Evolutionary conservation across 1,284 basidiomycete species (phyloP).

Genomic region (Leccinum subrobustum): DNA sequence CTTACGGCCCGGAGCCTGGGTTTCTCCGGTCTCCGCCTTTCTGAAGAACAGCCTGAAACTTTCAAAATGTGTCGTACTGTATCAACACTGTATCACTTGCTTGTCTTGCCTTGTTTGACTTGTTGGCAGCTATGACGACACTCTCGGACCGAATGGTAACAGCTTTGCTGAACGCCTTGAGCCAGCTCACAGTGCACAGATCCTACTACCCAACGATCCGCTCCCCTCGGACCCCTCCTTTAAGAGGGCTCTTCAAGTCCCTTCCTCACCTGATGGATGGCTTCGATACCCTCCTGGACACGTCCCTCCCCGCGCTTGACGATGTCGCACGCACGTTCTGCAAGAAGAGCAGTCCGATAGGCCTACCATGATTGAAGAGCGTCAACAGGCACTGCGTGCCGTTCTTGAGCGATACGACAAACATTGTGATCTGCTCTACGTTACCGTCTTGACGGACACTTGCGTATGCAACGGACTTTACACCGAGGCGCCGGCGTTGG

Average conservation of each 20-base stretch:
- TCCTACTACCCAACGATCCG: constrained; percentile 71
- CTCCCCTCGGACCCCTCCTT: constrained; percentile 59
- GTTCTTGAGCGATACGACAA: too few relatives aligned
- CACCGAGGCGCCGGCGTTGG: constrained; percentile 75
- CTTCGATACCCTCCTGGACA: constrained; percentile 67
- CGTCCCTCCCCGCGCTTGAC: constrained; percentile 64
- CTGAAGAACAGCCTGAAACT: constrained; percentile 16
- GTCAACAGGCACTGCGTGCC: constrained; percentile 36
- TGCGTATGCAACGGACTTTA: constrained; percentile 45
- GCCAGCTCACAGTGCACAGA: constrained; percentile 47
- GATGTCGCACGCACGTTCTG: constrained; percentile 66
- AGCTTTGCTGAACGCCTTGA: constrained; percentile 78
- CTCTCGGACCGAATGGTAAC: constrained; percentile 80
- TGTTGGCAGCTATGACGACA: constrained; percentile 68
- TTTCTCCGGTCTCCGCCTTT: too few relatives aligned
- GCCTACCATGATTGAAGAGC: constrained; percentile 55
- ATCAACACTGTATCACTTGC: constrained; percentile 42
- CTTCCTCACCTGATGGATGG: constrained; percentile 65
- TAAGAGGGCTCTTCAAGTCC: constrained; percentile 56
- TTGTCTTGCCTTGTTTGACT: constrained; percentile 59
- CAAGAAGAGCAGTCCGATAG: constrained; percentile 41
- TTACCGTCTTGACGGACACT: too few relatives aligned
- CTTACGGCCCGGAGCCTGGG: too few relatives aligned
- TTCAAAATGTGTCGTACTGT: constrained; percentile 42
- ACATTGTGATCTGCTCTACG: too few relatives aligned